Conservation (phyloP, 2,329 filamentous ascomycete genomes). For the Fusarium oxysporum region DNA sequence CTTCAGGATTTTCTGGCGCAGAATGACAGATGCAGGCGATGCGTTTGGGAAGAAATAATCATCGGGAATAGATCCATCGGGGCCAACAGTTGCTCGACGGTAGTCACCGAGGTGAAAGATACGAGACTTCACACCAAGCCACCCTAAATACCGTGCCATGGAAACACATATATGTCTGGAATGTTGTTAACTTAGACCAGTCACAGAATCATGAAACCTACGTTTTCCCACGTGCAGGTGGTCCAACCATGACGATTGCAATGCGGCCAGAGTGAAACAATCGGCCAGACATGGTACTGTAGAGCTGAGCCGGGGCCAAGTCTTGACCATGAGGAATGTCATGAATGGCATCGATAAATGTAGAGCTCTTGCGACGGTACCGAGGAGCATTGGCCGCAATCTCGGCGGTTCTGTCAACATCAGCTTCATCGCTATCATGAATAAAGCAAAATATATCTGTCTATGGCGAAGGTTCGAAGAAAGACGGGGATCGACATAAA, state of each 20-base stretch:
- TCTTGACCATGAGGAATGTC: slow-evolving; percentile 85
- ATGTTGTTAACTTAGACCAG: slow-evolving; percentile 28
- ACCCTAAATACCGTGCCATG: slow-evolving; percentile 91
- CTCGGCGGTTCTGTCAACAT: slow-evolving; percentile 78
- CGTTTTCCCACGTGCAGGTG: slow-evolving; percentile 96
- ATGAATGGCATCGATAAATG: slow-evolving; percentile 97
- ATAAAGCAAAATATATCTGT: neutral
- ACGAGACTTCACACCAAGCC: slow-evolving; percentile 97
- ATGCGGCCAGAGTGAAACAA: slow-evolving; percentile 98
- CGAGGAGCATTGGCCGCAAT: slow-evolving; percentile 90
- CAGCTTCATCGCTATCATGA: slow-evolving; percentile 14
- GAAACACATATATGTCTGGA: slow-evolving; percentile 92
- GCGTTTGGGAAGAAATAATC: slow-evolving; percentile 99
- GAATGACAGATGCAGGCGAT: slow-evolving; percentile 88
- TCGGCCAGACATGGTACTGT: slow-evolving; percentile 96
- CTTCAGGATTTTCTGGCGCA: slow-evolving; percentile 97
- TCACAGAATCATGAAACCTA: slow-evolving; percentile 56
- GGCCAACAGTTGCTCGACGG: slow-evolving; percentile 87
- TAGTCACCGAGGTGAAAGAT: slow-evolving; percentile 99
- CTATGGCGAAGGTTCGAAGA: neutral
- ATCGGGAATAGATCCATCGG: slow-evolving; percentile 86
- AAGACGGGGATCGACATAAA: neutral
- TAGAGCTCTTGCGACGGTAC: slow-evolving; percentile 92
- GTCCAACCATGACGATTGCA: slow-evolving; percentile 95
- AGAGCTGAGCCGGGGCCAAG: slow-evolving; percentile 94